Conservation (phyloP, 768 basidiomycete genomes). For the Candolleomyces efflorescens region DNA sequence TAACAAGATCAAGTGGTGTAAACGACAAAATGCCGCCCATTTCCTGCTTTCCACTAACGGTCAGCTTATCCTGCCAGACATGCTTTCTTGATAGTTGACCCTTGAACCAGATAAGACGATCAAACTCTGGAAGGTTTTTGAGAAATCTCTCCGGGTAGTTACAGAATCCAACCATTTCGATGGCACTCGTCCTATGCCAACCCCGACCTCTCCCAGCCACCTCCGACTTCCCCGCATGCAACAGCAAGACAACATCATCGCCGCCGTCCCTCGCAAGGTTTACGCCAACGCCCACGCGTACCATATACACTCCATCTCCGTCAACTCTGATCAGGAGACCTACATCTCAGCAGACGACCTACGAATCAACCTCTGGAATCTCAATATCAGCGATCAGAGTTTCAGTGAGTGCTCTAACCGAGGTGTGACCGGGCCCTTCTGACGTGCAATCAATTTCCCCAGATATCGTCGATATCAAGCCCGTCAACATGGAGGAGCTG, state of each 20-base stretch:
- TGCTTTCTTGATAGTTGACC: slow-evolving; percentile 5
- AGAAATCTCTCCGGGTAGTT: slow-evolving; percentile 93
- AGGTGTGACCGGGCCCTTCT: neutral
- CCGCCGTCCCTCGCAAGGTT: slow-evolving; percentile 96
- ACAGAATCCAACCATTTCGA: slow-evolving; percentile 94
- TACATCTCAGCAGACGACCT: slow-evolving; percentile 99
- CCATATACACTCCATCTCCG: slow-evolving; percentile 99
- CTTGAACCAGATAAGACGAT: slow-evolving; percentile 88
- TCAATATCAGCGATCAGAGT: slow-evolving; percentile 97
- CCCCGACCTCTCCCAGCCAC: slow-evolving; percentile 53
- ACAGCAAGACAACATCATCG: slow-evolving; percentile 96
- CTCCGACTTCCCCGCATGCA: slow-evolving; percentile 88
- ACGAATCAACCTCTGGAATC: slow-evolving; percentile 96
- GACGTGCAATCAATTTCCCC: neutral
- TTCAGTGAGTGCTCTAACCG: slow-evolving; percentile 69
- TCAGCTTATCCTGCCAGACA: slow-evolving; percentile 29
- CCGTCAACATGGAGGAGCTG: slow-evolving; percentile 99
- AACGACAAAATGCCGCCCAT: slow-evolving; percentile 94
- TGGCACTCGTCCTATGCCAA: slow-evolving; percentile 65
- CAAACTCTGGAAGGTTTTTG: slow-evolving; percentile 99
- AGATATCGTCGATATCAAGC: slow-evolving; percentile 99
- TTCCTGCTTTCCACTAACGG: slow-evolving; percentile 97
- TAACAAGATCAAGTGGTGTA: slow-evolving; percentile 99
- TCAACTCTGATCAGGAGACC: slow-evolving; percentile 99
- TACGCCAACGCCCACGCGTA: slow-evolving; percentile 99